Evolutionary conservation across 2,329 filamentous ascomycete species (phyloP), one percentile per base, ranked within the genome.

Genomic region (Aspergillus thermomutatus): DNA sequence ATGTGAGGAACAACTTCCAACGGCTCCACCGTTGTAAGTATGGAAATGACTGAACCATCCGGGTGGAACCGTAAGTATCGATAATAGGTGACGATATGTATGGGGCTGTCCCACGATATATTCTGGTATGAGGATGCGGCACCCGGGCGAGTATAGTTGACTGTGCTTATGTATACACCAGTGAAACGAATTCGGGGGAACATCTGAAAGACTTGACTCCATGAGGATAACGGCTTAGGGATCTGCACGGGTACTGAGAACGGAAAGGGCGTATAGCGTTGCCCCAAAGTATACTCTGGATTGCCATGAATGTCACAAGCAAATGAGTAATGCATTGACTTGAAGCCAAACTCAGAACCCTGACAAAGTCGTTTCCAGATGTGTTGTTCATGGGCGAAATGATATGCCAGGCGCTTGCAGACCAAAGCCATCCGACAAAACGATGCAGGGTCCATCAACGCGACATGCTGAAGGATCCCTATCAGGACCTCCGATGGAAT

Each of bases 41-140:
- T 82, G 53, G 87, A 91, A 57, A 97, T 87, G 61, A 83, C 86
- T 1, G 89, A 88, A 27, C 94, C 94, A 72, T 97, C 91, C 25
- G 92, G 89, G 77, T 94, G 94, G 78, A 99, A 94, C 53, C 94
- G 90, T 3, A 99, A 83, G 75, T 97, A 99, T 56, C 94, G 91
- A 77, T 96, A 99, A 77, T 97, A 99, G 0, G 94, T 99, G 50
- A 99, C 92, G 57, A 97, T 95, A 71, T 96, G 92, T 37, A 97
- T 88, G 8, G 92, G 92, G 25, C 84, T 88, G 66, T 79, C 80
- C 91, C 92, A 96, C 1, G 89, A 88, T 19, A 88, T 77, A 54
- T 86, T 87, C 61, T 87, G 88, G 58, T 72, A 71, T 21, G 84
- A 82, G 3, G 86, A 87, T 10, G 87, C 82, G 57, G 89, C 89